These are phyloP conservation scores for Litchi chinensis DNA, from an alignment of 345 rosid species.

Conservation along the genomic window DNA sequence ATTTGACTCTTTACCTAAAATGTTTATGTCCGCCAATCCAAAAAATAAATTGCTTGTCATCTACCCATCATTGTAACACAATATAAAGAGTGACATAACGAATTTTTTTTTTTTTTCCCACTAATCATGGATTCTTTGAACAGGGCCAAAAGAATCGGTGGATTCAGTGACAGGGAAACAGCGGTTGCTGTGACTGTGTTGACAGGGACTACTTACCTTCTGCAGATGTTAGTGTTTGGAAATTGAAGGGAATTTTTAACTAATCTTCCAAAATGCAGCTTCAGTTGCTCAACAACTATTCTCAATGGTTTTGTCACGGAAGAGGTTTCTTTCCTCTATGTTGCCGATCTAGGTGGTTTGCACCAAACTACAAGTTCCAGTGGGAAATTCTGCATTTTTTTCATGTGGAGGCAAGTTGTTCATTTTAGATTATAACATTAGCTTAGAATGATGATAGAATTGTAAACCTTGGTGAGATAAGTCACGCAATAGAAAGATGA, in stretches of 20 bases:
- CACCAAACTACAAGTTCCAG: not conserved
- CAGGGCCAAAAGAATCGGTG: conserved; percentile 70
- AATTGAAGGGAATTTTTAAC: not conserved
- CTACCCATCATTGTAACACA: not conserved
- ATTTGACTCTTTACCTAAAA: not conserved
- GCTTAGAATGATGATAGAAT: not conserved
- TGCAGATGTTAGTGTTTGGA: not conserved
- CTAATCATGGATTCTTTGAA: conserved; percentile 18
- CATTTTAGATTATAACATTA: not conserved
- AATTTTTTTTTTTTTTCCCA: not conserved
- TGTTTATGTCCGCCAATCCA: not conserved
- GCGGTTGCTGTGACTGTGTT: conserved; percentile 55
- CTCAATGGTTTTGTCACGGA: not conserved
- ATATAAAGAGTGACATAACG: too few relatives aligned
- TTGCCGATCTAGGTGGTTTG: not conserved
- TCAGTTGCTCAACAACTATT: not conserved
- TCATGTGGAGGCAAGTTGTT: not conserved
- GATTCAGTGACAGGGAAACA: conserved; percentile 75
- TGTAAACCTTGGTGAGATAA: not conserved
- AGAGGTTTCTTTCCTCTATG: not conserved
- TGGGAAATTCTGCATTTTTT: not conserved
- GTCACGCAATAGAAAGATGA: not conserved
- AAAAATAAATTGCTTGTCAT: not conserved
- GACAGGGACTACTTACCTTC: not conserved
- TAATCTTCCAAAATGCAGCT: not conserved